phyloP scores from a whole-genome alignment of 495 filamentous ascomycete genomes.

The Xanthoparmelia taractica region DNA sequence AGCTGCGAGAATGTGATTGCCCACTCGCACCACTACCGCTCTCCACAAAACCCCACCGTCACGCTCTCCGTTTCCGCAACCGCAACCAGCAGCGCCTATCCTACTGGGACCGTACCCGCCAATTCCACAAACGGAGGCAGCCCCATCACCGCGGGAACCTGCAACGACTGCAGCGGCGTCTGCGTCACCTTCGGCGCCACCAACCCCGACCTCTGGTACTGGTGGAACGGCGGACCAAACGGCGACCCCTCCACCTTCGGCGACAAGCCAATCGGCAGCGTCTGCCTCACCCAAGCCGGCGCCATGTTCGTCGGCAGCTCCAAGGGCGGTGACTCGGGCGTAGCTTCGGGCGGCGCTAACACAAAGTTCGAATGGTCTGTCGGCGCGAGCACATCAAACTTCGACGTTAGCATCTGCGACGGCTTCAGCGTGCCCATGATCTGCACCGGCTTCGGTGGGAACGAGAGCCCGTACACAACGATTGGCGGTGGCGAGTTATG shows the following conservation, averaged over 20 bases:
- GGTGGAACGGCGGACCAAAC: neutral
- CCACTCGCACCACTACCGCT: neutral
- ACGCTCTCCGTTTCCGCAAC: neutral
- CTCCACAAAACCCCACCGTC: neutral
- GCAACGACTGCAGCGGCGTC: neutral
- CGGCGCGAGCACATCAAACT: neutral
- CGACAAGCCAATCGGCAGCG: neutral
- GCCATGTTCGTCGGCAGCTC: constrained; percentile 4
- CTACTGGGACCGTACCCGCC: neutral
- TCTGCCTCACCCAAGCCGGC: neutral
- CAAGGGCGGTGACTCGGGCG: neutral
- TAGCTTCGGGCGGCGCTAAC: neutral
- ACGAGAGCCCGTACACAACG: neutral
- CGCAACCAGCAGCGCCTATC: neutral
- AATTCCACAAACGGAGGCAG: neutral
- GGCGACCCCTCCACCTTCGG: neutral
- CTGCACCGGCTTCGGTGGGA: neutral
- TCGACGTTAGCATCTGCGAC: neutral
- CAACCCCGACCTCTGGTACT: neutral
- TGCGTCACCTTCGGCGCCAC: constrained; percentile 4
- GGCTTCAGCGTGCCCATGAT: constrained; percentile 3
- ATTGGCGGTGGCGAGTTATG: neutral
- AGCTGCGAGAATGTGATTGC: neutral
- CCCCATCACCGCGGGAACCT: neutral
- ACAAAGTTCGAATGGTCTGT: constrained; percentile 2